These are phyloP conservation scores for Mrakia gelida DNA, from an alignment of 768 basidiomycete genomes.

Conservation along the genomic window DNA sequence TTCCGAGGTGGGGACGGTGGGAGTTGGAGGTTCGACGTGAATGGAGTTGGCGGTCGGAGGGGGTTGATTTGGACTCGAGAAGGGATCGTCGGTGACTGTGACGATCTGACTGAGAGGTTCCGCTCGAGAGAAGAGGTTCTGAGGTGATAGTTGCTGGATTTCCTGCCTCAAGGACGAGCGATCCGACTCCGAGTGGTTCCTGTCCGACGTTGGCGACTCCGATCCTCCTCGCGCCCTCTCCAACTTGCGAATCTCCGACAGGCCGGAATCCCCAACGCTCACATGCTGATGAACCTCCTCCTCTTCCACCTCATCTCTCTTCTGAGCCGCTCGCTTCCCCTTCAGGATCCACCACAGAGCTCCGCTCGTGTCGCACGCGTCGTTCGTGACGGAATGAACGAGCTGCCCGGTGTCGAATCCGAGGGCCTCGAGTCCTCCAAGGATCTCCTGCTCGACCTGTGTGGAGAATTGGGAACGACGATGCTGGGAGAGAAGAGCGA, in stretches of 20 bases:
- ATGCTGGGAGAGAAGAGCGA: conserved; percentile 42
- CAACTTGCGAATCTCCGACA: not conserved
- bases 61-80: not conserved
- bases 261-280: not conserved
- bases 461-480: conserved; percentile 85
- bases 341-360: conserved; percentile 96
- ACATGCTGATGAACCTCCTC: not conserved
- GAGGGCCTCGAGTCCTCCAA: conserved; percentile 66
- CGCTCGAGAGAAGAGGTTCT: not conserved
- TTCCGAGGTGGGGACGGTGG: conserved; percentile 8
- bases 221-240: not conserved
- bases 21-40: conserved; percentile 29
- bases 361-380: conserved; percentile 88
- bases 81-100: conserved; percentile 20
- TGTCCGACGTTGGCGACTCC: not conserved
- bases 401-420: conserved; percentile 94
- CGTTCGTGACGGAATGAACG: conserved; percentile 81
- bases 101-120: not conserved
- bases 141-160: not conserved
- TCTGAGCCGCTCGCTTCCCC: conserved; percentile 55
- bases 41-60: not conserved
- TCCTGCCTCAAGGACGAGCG: not conserved
- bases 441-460: conserved; percentile 67
- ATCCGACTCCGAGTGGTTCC: not conserved
- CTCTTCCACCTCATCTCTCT: conserved; percentile 47